Conservation (phyloP, 257 asterid genomes). For the Primulina eburnea region DNA sequence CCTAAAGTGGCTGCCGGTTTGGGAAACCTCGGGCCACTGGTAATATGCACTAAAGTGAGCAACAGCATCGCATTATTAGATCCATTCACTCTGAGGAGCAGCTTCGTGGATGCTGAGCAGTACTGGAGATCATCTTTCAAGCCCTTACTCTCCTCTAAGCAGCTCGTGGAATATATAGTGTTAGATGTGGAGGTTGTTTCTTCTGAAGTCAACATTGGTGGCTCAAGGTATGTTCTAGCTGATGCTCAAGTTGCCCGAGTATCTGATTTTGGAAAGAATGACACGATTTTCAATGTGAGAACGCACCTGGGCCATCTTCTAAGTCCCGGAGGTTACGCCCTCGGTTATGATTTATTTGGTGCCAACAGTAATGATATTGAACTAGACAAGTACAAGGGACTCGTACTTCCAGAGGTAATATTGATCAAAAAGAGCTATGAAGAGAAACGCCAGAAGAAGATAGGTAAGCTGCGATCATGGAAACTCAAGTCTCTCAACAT, state of each 20-base stretch:
- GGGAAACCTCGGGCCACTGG: conserved; percentile 28
- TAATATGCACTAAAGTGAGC: conserved; percentile 24
- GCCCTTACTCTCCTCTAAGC: conserved; percentile 28
- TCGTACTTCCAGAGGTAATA: conserved; percentile 8
- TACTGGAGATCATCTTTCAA: conserved; percentile 25
- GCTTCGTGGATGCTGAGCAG: conserved; percentile 26
- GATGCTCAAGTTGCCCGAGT: conserved; percentile 30
- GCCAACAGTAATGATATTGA: conserved; percentile 7
- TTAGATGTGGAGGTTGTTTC: conserved; percentile 23
- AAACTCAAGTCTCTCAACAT: conserved; percentile 6
- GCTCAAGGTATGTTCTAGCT: conserved; percentile 26
- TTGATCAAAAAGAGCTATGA: conserved; percentile 11
- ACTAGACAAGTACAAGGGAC: conserved; percentile 3
- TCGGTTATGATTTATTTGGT: conserved; percentile 24
- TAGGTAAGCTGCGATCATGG: conserved; percentile 5
- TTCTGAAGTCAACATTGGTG: conserved; percentile 24
- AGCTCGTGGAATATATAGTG: conserved; percentile 30
- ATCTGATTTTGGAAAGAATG: conserved; percentile 28
- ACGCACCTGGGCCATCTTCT: conserved; percentile 27
- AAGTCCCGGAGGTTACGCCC: conserved; percentile 24
- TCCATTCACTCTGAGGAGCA: conserved; percentile 22
- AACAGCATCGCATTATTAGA: conserved; percentile 16
- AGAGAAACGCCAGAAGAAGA: conserved; percentile 8
- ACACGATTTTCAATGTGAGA: conserved; percentile 17
- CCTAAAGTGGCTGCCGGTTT: conserved; percentile 3